Base-by-base conservation (phyloP, 2,329 filamentous ascomycete genomes). In the Beauveria bassiana region DNA sequence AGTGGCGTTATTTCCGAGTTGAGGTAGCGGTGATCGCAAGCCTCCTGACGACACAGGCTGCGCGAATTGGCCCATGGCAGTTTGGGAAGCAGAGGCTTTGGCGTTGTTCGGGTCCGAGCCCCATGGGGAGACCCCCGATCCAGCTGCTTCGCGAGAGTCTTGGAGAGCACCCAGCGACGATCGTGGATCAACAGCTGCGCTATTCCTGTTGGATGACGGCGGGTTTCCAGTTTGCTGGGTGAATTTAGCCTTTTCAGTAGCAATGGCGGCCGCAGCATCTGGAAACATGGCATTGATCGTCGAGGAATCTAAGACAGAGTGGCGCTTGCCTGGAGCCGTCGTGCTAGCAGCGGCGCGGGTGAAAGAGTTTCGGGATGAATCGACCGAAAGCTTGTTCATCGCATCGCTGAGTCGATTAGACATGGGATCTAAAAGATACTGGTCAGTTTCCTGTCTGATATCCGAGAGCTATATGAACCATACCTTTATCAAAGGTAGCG, bases 281-380 rank as follows among this genome's bases (percentile, higher is more conserved):
- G 95, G 95, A 74, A 99, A 99, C 95, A 99, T 98, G 69, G 91
- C 92, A 75, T 96, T 96, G 76, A 99, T 97, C 26, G 91, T 96
- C 38, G 88, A 91, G 5, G 91, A 83, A 72, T 98, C 93, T 61
- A 99, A 86, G n/a, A 89, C 92, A 51, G 95, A 98, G 73, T 96
- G 95, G 68, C 95, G 88, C 79, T 97, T 98, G 57, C 87, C 85
- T 57, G 88, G 83, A 12, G 70, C 68, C 14, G 91, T 90, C 61
- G 89, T 86, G 45, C 90, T 88, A 61, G 89, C 85, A 43, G 90
- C 88, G 65, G 89, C 89, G 66, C 93, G 91, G 55, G 86, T 86
- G 69, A 96, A 82, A 1, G 93, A 96, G 77, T 92, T 95, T 67
- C 93, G 86, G 66, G 91, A 88, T 66, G 89, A 89, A 67, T 95